Evolutionary conservation across 805 yeast species (phyloP).

Genomic region (Kluyveromyces nonfermentans): DNA sequence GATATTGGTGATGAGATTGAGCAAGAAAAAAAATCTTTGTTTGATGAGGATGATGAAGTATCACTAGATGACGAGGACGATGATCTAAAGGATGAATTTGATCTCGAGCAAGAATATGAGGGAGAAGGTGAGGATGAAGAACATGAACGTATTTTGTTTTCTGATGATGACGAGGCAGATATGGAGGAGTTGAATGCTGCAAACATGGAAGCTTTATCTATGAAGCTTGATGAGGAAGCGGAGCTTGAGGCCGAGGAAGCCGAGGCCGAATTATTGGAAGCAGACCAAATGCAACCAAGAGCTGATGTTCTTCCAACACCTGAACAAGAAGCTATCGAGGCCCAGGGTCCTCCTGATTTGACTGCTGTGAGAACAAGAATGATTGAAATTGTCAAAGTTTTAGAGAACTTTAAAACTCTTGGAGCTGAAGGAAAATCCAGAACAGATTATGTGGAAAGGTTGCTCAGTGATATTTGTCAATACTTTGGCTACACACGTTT

Average conservation of each 20-base stretch:
- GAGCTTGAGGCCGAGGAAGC: conserved; percentile 55
- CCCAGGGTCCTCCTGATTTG: conserved; percentile 58
- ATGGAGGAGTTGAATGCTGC: conserved; percentile 69
- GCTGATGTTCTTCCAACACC: conserved; percentile 68
- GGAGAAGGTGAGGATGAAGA: conserved; percentile 30
- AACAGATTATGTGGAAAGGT: conserved; percentile 68
- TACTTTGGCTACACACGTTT: conserved; percentile 91
- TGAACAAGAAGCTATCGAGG: conserved; percentile 50
- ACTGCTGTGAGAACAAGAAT: conserved; percentile 84
- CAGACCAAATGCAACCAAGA: conserved; percentile 54
- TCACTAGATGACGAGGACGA: conserved; percentile 26
- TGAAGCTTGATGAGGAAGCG: conserved; percentile 51
- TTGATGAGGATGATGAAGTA: conserved; percentile 46
- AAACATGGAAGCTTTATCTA: conserved; percentile 73
- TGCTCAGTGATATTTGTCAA: conserved; percentile 77
- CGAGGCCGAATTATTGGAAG: conserved; percentile 50
- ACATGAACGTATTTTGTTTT: conserved; percentile 59
- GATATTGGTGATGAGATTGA: conserved; percentile 55
- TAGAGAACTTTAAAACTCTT: conserved; percentile 76
- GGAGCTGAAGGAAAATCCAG: conserved; percentile 85
- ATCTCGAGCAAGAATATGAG: conserved; percentile 48
- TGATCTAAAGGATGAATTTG: conserved; percentile 39
- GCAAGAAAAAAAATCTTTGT: conserved; percentile 61
- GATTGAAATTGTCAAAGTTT: conserved; percentile 88
- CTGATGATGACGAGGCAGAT: conserved; percentile 64